These are phyloP conservation scores for Obba rivulosa DNA, from an alignment of 768 basidiomycete species.

Conservation along the genomic window DNA sequence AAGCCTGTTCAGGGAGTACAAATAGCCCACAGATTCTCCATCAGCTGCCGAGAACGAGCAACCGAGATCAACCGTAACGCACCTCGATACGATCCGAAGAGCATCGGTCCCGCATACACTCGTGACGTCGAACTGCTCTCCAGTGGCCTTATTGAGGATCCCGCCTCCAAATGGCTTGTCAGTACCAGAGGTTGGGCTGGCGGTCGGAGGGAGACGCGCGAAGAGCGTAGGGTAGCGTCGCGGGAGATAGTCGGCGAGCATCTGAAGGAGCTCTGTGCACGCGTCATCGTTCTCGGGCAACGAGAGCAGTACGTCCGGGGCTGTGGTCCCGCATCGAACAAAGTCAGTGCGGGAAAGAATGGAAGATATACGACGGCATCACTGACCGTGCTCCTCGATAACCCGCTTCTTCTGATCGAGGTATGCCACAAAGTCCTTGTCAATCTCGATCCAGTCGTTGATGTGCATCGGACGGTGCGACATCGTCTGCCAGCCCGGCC, in stretches of 20 bases:
- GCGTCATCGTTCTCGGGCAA: slow-evolving; percentile 31
- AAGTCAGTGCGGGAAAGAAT: background rate
- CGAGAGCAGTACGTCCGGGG: slow-evolving; percentile 24
- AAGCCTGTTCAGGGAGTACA: slow-evolving; percentile 14
- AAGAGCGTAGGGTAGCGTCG: slow-evolving; percentile 32
- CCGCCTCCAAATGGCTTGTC: slow-evolving; percentile 9
- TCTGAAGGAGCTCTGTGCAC: slow-evolving; percentile 26
- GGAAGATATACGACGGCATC: no score
- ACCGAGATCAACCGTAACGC: background rate
- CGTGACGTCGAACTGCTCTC: slow-evolving; percentile 14
- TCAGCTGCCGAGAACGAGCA: background rate
- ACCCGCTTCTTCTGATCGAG: slow-evolving; percentile 26
- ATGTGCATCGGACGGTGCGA: slow-evolving; percentile 32
- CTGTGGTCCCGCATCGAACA: slow-evolving; percentile 1
- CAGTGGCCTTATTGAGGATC: slow-evolving; percentile 26
- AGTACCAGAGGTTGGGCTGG: background rate
- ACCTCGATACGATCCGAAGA: slow-evolving; percentile 23
- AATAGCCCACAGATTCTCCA: no score
- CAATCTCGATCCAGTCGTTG: slow-evolving; percentile 34
- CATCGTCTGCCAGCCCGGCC: slow-evolving; percentile 18
- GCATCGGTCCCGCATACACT: slow-evolving; percentile 21
- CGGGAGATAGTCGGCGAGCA: slow-evolving; percentile 27
- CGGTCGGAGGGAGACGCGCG: slow-evolving; percentile 7
- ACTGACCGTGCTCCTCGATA: slow-evolving; percentile 23
- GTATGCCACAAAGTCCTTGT: slow-evolving; percentile 29